Base-by-base conservation (phyloP, 108 stramenopile genomes). In the Skeletonema tropicum region DNA sequence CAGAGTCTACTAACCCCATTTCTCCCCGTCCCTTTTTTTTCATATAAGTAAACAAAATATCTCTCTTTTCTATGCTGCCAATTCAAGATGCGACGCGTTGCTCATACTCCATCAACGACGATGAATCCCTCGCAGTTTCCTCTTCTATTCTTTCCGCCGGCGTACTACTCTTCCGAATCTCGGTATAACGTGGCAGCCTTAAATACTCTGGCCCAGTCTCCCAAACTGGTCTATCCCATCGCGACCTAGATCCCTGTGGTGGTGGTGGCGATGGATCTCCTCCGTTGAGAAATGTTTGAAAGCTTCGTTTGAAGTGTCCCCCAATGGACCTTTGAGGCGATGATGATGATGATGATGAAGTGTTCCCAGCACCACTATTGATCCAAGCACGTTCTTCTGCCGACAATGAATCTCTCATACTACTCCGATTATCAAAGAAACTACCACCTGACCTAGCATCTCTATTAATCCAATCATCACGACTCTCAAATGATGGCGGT, bases 171-270 rank as follows among this genome's bases (percentile, higher is more conserved):
- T 45, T 55, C 0, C 9, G 52, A 55, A 82, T 52, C 65, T 67
- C 60, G 10, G 7, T 55, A 42, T 82, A 75, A 26, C 89, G 62
- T 7, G 89, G 89, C 60, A 89, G 64, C n/a, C 85, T 57, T 49
- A 89, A 69, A 35, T 82, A 75, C 17, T 74, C 74, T 11, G 85
- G 85, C 6, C 87, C 89, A 38, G 57, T 72, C 66, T 87, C 83
- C 89, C 89, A 89, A 3, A 73, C 74, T 35, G 70, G 68, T 32
- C 68, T 64, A 33, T 55, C 46, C 32, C 25, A 59, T n/a, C n/a
- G n/a, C 6, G 59, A 39, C 46, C 38, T 26, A 49, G 12, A 23
- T 9, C 6, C 32, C 69, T 23, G 23, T 6, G 52, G 52, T 42
- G 57, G 21, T 60, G 35, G 25, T 31, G 33, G 19, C 29, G 36